phyloP scores from a whole-genome alignment of 768 basidiomycete genomes.

The Boletus rex-veris region DNA sequence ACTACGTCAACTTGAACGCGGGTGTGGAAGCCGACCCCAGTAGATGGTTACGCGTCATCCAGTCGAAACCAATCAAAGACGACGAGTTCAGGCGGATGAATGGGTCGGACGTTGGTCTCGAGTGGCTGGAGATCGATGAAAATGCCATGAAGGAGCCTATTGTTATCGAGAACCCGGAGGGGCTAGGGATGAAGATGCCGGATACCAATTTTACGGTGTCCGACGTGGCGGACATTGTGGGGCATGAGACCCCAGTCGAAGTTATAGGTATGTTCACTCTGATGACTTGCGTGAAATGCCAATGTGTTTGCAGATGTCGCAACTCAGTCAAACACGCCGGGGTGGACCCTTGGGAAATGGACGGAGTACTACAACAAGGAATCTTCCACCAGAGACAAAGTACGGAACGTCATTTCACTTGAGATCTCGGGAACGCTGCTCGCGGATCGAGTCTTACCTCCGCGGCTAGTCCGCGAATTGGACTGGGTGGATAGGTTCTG shows the following conservation, averaged over 20 bases:
- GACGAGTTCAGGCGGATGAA: slow-evolving; percentile 66
- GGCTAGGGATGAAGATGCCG: slow-evolving; percentile 92
- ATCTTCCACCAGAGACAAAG: slow-evolving; percentile 69
- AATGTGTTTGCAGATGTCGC: slow-evolving; percentile 62
- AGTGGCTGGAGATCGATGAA: slow-evolving; percentile 74
- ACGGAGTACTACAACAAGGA: slow-evolving; percentile 78
- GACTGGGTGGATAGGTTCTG: slow-evolving; percentile 98
- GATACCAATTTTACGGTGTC: slow-evolving; percentile 63
- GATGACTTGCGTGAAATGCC: slow-evolving; percentile 3
- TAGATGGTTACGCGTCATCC: slow-evolving; percentile 67
- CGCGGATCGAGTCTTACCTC: slow-evolving; percentile 76
- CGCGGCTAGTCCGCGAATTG: slow-evolving; percentile 78
- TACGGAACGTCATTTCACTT: slow-evolving; percentile 92
- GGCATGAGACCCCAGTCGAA: slow-evolving; percentile 75
- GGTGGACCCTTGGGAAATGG: slow-evolving; percentile 92
- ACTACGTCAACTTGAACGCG: slow-evolving; percentile 74
- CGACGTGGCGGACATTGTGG: slow-evolving; percentile 78
- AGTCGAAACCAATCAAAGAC: slow-evolving; percentile 58
- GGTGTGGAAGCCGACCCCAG: slow-evolving; percentile 58
- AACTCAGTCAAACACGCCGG: slow-evolving; percentile 77
- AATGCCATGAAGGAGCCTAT: slow-evolving; percentile 80
- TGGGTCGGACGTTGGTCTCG: slow-evolving; percentile 60
- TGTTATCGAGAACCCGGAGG: slow-evolving; percentile 71
- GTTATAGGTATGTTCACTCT: slow-evolving; percentile 70
- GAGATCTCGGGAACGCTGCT: slow-evolving; percentile 88